A percentile compares a stretch with the other conserved stretches of the same genome.
These are phyloP conservation scores for Trichoderma koningii DNA, from an alignment of 2,329 filamentous ascomycete species.

Conservation along the genomic window DNA sequence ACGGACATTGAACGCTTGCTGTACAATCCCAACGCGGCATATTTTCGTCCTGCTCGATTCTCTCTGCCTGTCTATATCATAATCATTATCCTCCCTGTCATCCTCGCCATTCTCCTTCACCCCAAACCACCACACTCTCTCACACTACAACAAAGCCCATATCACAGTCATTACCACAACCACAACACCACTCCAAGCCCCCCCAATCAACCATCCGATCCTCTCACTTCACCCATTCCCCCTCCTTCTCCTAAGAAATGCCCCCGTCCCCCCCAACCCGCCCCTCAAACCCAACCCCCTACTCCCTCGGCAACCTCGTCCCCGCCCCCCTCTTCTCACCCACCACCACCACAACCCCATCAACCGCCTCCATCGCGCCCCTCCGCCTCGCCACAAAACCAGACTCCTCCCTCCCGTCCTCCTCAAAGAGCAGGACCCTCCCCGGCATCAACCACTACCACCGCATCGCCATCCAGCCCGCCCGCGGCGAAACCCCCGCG, in stretches of 20 bases:
- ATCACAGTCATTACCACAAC: background rate
- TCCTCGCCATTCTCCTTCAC: background rate
- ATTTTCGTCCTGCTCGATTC: background rate
- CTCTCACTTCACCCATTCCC: background rate
- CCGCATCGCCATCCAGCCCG: background rate
- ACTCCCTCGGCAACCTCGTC: background rate
- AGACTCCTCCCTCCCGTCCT: background rate
- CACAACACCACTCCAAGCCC: background rate
- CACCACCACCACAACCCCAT: background rate
- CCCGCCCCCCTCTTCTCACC: background rate
- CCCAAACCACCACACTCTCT: background rate
- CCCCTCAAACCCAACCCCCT: background rate
- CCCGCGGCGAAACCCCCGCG: background rate
- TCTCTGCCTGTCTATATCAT: background rate
- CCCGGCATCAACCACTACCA: background rate
- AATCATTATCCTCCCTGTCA: background rate
- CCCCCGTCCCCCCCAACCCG: background rate
- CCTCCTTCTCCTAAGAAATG: too few relatives aligned
- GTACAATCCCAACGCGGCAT: background rate
- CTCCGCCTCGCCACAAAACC: background rate
- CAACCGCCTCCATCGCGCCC: too few relatives aligned
- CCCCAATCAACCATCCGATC: background rate
- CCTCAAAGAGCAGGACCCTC: background rate
- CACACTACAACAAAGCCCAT: background rate
- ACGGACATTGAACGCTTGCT: background rate